Conservation (phyloP, 495 filamentous ascomycete genomes). For the Penicillium paradoxum region DNA sequence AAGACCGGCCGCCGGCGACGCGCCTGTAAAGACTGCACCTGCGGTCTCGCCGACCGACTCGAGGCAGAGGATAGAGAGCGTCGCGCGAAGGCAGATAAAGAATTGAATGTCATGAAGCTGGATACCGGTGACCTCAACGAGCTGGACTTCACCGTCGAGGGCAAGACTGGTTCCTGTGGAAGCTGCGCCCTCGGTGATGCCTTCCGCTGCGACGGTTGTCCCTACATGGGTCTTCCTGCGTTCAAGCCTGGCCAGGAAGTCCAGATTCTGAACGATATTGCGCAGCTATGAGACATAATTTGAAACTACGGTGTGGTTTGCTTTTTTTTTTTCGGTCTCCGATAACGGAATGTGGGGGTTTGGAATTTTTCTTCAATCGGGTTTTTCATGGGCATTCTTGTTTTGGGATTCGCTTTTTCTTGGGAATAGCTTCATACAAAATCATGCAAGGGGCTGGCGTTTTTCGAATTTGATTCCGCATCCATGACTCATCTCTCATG, state of each 20-base stretch:
- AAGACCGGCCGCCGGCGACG: constrained; percentile 85
- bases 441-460: background rate
- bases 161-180: constrained; percentile 89
- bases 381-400: background rate
- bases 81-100: constrained; percentile 55
- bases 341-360: background rate
- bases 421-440: constrained; percentile 3
- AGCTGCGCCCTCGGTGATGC: constrained; percentile 86
- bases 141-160: constrained; percentile 92
- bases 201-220: constrained; percentile 64
- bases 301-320: background rate
- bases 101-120: constrained; percentile 63
- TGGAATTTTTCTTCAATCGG: background rate
- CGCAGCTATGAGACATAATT: constrained; percentile 59
- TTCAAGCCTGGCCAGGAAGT: constrained; percentile 98
- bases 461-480: background rate
- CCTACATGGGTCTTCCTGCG: constrained; percentile 87
- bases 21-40: constrained; percentile 97
- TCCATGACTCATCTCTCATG: background rate
- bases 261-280: constrained; percentile 73
- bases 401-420: background rate
- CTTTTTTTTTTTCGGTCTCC: background rate
- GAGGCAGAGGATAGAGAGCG: constrained; percentile 75
- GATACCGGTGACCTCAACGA: constrained; percentile 69
- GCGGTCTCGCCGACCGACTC: constrained; percentile 73